These are phyloP conservation scores for Ananas comosus DNA, from an alignment of 176 grass and related monocot species.

Conservation along the genomic window DNA sequence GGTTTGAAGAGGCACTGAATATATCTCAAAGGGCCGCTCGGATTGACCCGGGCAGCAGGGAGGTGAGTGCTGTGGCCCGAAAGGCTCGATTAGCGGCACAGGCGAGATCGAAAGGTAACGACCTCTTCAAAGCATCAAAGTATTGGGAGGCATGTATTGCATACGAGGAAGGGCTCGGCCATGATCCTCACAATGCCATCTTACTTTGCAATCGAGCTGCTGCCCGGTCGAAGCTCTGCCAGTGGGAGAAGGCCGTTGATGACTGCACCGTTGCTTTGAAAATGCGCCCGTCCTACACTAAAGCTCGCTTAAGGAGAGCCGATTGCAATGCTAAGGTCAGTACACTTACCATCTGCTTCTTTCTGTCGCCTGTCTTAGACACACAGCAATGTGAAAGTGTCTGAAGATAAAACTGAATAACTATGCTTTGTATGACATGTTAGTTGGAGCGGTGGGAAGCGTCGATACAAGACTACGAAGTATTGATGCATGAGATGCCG, in stretches of 20 bases:
- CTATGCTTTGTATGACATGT: background rate
- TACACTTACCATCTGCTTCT: no score
- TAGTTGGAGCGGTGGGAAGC: constrained; percentile 25
- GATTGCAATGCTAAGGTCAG: constrained; percentile 24
- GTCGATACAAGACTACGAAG: constrained; percentile 30
- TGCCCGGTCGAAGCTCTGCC: constrained; percentile 17
- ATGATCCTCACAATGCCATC: constrained; percentile 22
- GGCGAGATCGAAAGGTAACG: constrained; percentile 17
- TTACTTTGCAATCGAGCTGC: constrained; percentile 24
- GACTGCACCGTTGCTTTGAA: constrained; percentile 20
- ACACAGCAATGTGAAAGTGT: no score
- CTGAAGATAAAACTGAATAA: background rate
- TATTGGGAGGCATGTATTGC: constrained; percentile 12
- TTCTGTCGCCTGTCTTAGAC: background rate
- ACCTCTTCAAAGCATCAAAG: constrained; percentile 22
- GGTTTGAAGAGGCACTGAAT: constrained; percentile 19
- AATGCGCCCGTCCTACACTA: constrained; percentile 22
- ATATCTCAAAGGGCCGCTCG: constrained; percentile 17
- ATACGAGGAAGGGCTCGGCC: constrained; percentile 16
- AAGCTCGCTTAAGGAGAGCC: constrained; percentile 27
- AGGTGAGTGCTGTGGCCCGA: constrained; percentile 6
- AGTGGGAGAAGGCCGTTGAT: constrained; percentile 19
- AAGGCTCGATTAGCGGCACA: constrained; percentile 12
- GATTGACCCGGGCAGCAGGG: constrained; percentile 20
- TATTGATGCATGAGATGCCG: background rate